Base-by-base conservation (phyloP, 208 protist genomes). In the Wallacemonas rigidus region DNA sequence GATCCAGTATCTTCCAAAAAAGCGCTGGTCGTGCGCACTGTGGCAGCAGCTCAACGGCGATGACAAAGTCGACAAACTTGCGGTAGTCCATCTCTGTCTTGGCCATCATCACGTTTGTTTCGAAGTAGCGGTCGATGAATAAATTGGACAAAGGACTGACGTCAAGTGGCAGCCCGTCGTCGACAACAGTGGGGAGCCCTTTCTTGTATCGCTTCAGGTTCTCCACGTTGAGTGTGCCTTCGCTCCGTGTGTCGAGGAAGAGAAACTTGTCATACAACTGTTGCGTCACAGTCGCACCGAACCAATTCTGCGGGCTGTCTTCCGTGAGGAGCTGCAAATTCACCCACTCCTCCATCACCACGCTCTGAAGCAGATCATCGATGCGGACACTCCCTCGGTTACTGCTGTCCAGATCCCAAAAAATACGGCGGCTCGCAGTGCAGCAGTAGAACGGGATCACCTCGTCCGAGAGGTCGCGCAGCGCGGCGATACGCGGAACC, bases 1-100 rank as follows among this genome's bases (percentile, higher is more conserved):
- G 62, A 72, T 98, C 95, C 1, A 98, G 75, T n/a, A 97, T 94
- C 45, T 86, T 85, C 87, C 91, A 97, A 60, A 96, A 95, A 67
- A 95, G 95, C 15, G 78, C 64, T 39, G 94, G 91, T 4, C 89
- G 76, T 47, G 86, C 83, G 75, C 87, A 93, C 60, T 88, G 81
- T 43, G 89, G 91, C 51, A 95, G 83, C 75, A 95, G 82, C 57
- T 96, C 88, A 35, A 92, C 83, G 12, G 93, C 92, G 15, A 98
- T 83, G 0, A 97, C 89, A 75, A 98, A 98, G 80, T 97, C 92
- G 1, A 98, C 89, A 82, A 96, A 98, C 51, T 92, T 93, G 26
- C 94, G 89, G 77, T 94, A 98, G 80, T 98, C 95, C 75, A 98
- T 80, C 73, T 97, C 91, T 17, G 83, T 82, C 17, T 82, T 83